A percentile compares a stretch with the other conserved stretches of the same genome.
phyloP scores from a whole-genome alignment of 179 eudicot genomes.

The Beta macrorhiza region DNA sequence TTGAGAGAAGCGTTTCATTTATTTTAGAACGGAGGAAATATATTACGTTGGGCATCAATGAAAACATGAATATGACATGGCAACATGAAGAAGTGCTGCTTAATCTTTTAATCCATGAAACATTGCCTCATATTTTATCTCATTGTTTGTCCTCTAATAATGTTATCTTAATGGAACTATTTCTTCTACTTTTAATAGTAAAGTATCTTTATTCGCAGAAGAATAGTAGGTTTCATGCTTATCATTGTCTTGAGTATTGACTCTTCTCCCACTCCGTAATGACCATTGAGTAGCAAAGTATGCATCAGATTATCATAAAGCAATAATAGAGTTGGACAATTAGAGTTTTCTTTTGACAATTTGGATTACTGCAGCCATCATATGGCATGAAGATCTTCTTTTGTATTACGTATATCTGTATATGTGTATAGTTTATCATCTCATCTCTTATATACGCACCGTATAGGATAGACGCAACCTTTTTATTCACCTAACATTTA shows the following conservation, averaged over 20 bases:
- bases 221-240: neutral
- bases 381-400: too few relatives aligned
- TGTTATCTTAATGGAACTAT: neutral
- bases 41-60: neutral
- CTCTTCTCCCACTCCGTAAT: neutral
- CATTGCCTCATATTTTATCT: neutral
- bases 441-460: too few relatives aligned
- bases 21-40: too few relatives aligned
- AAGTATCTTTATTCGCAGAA: neutral
- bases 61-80: neutral
- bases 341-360: neutral
- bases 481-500: too few relatives aligned
- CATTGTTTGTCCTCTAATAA: neutral
- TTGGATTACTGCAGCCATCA: neutral
- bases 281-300: neutral
- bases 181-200: neutral
- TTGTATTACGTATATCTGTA: too few relatives aligned
- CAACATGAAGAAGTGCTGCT: too few relatives aligned
- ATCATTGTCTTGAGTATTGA: neutral
- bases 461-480: too few relatives aligned
- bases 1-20: too few relatives aligned
- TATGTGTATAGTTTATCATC: too few relatives aligned
- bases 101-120: neutral
- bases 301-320: neutral
- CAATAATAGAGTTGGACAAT: neutral